phyloP scores from a whole-genome alignment of 108 stramenopile species.

The Fragilariopsis cylindrus region DNA sequence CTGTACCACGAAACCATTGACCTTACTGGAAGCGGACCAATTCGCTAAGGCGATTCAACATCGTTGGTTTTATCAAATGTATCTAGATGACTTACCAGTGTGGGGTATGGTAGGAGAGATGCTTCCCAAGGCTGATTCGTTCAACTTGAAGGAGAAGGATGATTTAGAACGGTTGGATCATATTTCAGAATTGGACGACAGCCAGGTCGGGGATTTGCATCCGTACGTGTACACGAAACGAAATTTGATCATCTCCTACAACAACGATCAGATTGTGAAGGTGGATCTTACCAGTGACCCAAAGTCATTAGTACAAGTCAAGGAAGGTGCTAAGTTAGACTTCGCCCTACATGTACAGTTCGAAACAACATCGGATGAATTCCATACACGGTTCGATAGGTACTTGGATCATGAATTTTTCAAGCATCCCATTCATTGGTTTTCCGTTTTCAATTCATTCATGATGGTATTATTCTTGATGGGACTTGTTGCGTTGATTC shows the following conservation, averaged over 20 bases:
- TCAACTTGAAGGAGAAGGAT: constrained; percentile 45
- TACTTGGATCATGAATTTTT: constrained; percentile 97
- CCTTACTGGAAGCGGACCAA: constrained; percentile 44
- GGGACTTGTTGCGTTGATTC: constrained; percentile 94
- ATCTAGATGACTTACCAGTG: constrained; percentile 95
- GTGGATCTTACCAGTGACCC: constrained; percentile 91
- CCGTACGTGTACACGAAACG: constrained; percentile 90
- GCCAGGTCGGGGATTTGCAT: constrained; percentile 45
- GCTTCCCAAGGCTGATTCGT: constrained; percentile 56
- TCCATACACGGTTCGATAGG: constrained; percentile 89
- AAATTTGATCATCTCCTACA: constrained; percentile 86
- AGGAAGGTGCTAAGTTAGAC: constrained; percentile 59
- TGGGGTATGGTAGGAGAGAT: constrained; percentile 98
- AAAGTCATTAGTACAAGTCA: constrained; percentile 69
- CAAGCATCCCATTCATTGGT: constrained; percentile 99
- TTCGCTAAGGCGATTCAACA: constrained; percentile 81
- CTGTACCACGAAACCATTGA: constrained; percentile 73
- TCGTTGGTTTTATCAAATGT: constrained; percentile 97
- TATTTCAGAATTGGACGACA: constrained; percentile 50
- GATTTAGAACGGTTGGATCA: constrained; percentile 73
- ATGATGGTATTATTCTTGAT: constrained; percentile 99
- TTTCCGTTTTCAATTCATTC: constrained; percentile 96
- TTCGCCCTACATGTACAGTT: constrained; percentile 85
- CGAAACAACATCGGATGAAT: constrained; percentile 67
- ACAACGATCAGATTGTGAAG: constrained; percentile 92